Percentiles rank a stretch among this genome's conserved stretches.
phyloP scores from a whole-genome alignment of 306 rosid genomes.

The Senna siamea region DNA sequence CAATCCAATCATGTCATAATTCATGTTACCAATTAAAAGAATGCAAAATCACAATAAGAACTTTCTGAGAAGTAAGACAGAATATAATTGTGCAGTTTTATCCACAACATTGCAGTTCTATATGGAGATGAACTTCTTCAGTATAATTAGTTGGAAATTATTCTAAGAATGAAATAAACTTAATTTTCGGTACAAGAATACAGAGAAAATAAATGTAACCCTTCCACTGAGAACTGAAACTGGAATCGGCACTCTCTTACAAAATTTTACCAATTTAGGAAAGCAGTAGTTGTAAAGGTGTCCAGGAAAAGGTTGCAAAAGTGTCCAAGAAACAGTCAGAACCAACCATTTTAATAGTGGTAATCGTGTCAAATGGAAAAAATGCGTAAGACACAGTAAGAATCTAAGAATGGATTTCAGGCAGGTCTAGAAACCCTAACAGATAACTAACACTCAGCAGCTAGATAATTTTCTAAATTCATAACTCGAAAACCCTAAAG shows the following conservation, averaged over 20 bases:
- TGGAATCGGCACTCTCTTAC: slow-evolving; percentile 1
- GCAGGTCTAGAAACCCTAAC: slow-evolving; percentile 40
- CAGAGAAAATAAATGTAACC: slow-evolving; percentile 11
- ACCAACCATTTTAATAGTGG: background rate
- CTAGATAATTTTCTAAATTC: slow-evolving; percentile 34
- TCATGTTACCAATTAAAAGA: background rate
- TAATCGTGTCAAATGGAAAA: background rate
- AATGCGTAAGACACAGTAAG: slow-evolving; percentile 4
- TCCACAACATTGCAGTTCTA: background rate
- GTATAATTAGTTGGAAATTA: slow-evolving; percentile 16
- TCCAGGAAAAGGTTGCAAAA: background rate
- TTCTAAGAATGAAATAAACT: slow-evolving; percentile 4
- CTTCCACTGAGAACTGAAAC: slow-evolving; percentile 30
- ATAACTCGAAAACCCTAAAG: slow-evolving; percentile 36
- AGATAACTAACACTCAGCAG: slow-evolving; percentile 2
- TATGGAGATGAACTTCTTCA: slow-evolving; percentile 9
- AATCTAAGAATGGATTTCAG: background rate
- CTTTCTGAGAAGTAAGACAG: background rate
- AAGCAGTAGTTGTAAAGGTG: slow-evolving; percentile 5
- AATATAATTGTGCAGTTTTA: slow-evolving; percentile 3
- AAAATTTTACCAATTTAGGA: slow-evolving; percentile 14
- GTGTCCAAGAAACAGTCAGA: slow-evolving; percentile 4
- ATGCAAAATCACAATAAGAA: background rate
- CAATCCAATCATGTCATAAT: background rate
- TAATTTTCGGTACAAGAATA: background rate